Evolutionary conservation across 768 basidiomycete genomes (phyloP).

Genomic region (Leccinum rimulosum): DNA sequence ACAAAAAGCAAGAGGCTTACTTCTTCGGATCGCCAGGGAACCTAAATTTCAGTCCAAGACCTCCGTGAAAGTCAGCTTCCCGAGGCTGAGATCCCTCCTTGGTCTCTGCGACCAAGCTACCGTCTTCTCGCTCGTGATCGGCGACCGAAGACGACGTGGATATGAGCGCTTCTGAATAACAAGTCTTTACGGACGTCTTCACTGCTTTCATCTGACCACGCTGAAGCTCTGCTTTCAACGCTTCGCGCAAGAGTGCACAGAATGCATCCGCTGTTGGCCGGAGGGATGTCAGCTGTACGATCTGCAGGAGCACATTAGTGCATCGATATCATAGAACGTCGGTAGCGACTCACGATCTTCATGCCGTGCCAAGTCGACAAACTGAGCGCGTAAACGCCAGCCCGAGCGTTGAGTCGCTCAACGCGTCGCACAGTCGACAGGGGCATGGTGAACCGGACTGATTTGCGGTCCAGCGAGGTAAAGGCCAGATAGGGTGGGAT

Average conservation of each 20-base stretch:
- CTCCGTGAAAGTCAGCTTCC: conserved; percentile 67
- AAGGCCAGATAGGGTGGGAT: conserved; percentile 90
- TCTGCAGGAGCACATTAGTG: conserved; percentile 38
- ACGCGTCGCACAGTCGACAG: conserved; percentile 91
- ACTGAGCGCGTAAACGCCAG: conserved; percentile 95
- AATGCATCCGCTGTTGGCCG: conserved; percentile 92
- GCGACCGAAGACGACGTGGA: conserved; percentile 52
- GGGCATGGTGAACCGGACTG: conserved; percentile 87
- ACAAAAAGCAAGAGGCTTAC: conserved; percentile 40
- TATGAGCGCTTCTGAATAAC: conserved; percentile 91
- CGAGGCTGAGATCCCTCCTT: conserved; percentile 45
- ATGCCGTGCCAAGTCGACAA: conserved; percentile 91
- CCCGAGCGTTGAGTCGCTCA: conserved; percentile 88
- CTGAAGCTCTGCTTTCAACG: conserved; percentile 85
- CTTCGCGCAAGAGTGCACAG: conserved; percentile 83
- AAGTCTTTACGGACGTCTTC: conserved; percentile 86
- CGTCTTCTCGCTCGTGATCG: conserved; percentile 69
- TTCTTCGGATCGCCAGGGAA: conserved; percentile 93
- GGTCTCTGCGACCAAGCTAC: conserved; percentile 54
- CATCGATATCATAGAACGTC: not conserved
- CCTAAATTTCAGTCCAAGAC: conserved; percentile 78
- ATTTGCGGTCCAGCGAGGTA: conserved; percentile 86
- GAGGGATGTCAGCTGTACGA: conserved; percentile 91
- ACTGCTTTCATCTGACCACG: conserved; percentile 91
- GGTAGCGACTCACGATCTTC: conserved; percentile 64